phyloP scores from a whole-genome alignment of 2,329 filamentous ascomycete genomes.

The Helotiales sp. region DNA sequence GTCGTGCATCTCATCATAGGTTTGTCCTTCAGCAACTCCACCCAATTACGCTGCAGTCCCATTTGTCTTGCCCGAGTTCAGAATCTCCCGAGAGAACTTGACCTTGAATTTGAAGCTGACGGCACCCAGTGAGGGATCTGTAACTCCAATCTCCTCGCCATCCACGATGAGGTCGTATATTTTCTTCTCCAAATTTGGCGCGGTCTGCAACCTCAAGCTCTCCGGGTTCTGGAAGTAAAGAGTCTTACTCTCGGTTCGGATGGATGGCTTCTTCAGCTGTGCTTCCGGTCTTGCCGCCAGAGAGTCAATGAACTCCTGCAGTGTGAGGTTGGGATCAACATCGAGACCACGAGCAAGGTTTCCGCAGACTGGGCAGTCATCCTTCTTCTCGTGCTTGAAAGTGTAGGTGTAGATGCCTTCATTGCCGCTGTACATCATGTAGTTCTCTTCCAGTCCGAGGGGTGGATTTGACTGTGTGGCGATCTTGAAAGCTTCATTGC shows the following conservation, averaged over 20 bases:
- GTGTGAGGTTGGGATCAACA: constrained; percentile 71
- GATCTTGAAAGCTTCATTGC: constrained; percentile 96
- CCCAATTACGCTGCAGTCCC: background rate
- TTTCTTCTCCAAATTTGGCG: constrained; percentile 80
- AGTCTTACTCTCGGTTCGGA: constrained; percentile 80
- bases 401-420: constrained; percentile 97
- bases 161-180: constrained; percentile 76
- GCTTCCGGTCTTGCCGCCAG: constrained; percentile 84
- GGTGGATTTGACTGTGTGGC: constrained; percentile 81
- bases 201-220: constrained; percentile 81
- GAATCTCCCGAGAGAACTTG: constrained; percentile 34
- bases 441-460: constrained; percentile 80
- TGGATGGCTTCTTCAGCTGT: constrained; percentile 91
- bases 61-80: constrained; percentile 10
- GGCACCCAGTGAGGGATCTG: constrained; percentile 80
- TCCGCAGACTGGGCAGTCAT: constrained; percentile 93
- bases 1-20: constrained; percentile 1
- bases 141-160: constrained; percentile 89
- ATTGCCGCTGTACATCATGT: constrained; percentile 99
- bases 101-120: constrained; percentile 44
- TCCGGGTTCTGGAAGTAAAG: constrained; percentile 89
- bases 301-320: constrained; percentile 84
- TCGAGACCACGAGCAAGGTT: constrained; percentile 76
- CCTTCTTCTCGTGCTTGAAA: constrained; percentile 91
- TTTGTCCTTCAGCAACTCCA: background rate